Base-by-base conservation (phyloP, 2,329 filamentous ascomycete species). In the Aspergillus caelatus region DNA sequence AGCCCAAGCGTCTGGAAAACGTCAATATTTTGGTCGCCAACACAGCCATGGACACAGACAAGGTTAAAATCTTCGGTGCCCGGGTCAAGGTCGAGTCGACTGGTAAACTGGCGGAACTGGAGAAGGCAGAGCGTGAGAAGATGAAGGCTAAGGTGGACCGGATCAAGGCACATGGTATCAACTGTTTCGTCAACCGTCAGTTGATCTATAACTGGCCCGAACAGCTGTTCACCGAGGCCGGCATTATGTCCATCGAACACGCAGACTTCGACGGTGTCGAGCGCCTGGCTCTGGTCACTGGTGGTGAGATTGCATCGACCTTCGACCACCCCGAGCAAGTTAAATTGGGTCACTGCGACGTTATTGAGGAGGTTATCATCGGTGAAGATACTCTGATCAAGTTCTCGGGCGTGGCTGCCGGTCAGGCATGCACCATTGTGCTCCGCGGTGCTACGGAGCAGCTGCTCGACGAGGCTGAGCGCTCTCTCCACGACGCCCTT, bases 161-260 rank as follows among this genome's bases (percentile, higher is more conserved):
- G 81, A 99, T 99, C 84, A 99, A 98, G 87, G 87, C 93, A 54
- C 95, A 99, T 76, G 95, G 95, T 64, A 97, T 99, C 83, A 99
- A 99, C 87, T 98, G 95, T 85, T 99, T 99, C 81, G 97, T 99
- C 80, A 99, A 99, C 87, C 87, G 95, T 72, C 95, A 99, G 80
- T 88, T 99, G 68, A 99, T 99, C 82, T 99, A 99, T 86, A 99
- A 99, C 86, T 99, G 95, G 95, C 95, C 95, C 7, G 95, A 99
- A 81, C 95, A 99, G 82, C 90, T 99, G 54, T 99, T 99, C 76
- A 93, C 94, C 41, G 95, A 99, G 78, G 94, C 94, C 9, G 95
- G 95, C 66, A 98, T 99, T 80, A 92, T 96, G 85, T 97, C 93
- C 32, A 99, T 99, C 72, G 95, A 99, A 83, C 95, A 99, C 79